Conservation (phyloP, 208 protist species). For the Trypanosoma cruzi region DNA sequence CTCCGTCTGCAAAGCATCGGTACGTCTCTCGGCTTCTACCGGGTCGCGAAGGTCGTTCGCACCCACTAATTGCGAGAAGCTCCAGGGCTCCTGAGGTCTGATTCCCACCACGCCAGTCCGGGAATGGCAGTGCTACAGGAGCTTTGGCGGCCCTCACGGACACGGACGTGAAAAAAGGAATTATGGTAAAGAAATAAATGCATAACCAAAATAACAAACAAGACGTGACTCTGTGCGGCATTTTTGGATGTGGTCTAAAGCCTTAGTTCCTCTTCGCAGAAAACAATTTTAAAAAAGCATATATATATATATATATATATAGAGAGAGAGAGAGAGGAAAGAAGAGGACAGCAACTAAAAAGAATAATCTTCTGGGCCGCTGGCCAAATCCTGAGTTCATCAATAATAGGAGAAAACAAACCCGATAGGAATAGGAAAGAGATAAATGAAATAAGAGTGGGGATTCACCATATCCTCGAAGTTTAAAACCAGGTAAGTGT, state of each 20-base stretch:
- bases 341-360: too few species aligned
- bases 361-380: too few species aligned
- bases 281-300: too few species aligned
- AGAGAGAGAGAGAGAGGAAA: too few species aligned
- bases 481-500: too few species aligned
- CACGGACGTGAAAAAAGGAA: conserved; percentile 2
- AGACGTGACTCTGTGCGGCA: background rate
- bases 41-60: conserved; percentile 22
- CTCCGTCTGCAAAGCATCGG: conserved; percentile 47
- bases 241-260: background rate
- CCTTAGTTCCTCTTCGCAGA: background rate
- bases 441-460: too few species aligned
- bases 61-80: conserved; percentile 61
- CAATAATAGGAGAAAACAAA: too few species aligned
- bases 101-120: background rate
- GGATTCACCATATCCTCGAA: too few species aligned
- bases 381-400: too few species aligned
- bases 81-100: conserved; percentile 27
- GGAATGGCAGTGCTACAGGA: background rate
- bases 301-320: too few species aligned
- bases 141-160: background rate
- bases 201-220: too few species aligned
- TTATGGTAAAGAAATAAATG: background rate
- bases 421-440: too few species aligned
- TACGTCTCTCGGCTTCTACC: conserved; percentile 33